These are phyloP conservation scores for Zizania palustris DNA, from an alignment of 202 grass and related monocot species.

Conservation along the genomic window DNA sequence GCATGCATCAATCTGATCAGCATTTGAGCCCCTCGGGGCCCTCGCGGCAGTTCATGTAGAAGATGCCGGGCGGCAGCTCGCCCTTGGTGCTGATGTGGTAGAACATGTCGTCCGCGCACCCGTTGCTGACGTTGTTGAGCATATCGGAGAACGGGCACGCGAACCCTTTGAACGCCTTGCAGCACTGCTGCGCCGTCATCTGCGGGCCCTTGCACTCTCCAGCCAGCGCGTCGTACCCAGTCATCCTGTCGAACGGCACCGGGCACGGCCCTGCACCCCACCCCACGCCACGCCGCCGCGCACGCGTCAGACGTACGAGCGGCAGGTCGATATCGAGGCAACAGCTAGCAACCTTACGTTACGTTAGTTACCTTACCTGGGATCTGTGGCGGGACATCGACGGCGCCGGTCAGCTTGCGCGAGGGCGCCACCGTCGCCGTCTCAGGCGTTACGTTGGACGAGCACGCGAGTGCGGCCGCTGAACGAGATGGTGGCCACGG, in stretches of 20 bases:
- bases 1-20: background rate
- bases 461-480: too few species aligned
- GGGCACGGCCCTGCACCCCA: conserved; percentile 11
- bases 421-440: too few species aligned
- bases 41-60: conserved; percentile 33
- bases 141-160: conserved; percentile 40
- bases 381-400: too few species aligned
- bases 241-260: conserved; percentile 27
- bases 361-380: too few species aligned
- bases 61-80: conserved; percentile 18
- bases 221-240: background rate
- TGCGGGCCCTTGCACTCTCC: conserved; percentile 21
- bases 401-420: too few species aligned
- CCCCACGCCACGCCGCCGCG: background rate
- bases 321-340: too few species aligned
- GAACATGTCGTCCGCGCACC: conserved; percentile 44
- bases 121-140: conserved; percentile 29
- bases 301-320: too few species aligned
- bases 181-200: background rate
- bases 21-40: conserved; percentile 14
- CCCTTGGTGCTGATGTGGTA: conserved; percentile 8
- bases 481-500: too few species aligned
- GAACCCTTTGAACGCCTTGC: conserved; percentile 38
- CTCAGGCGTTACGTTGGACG: too few species aligned
- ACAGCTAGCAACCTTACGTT: too few species aligned